Evolutionary conservation across 1,139 yeast genomes (phyloP).

Genomic region (Candida gigantensis): DNA sequence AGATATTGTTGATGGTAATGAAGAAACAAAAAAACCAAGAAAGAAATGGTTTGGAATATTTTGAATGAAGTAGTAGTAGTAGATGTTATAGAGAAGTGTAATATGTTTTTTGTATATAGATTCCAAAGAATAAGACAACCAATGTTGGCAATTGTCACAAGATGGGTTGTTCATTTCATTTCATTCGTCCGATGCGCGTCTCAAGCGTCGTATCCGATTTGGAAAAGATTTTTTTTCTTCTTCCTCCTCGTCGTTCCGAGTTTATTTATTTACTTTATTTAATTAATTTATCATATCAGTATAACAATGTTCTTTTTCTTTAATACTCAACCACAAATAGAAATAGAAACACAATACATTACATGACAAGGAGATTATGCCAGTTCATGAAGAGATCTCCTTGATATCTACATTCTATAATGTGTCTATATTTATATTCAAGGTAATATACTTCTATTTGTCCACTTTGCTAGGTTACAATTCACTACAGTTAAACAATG

Average conservation of each 20-base stretch:
- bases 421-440: constrained; percentile 9
- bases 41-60: constrained; percentile 43
- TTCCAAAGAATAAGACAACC: too few relatives aligned
- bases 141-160: too few relatives aligned
- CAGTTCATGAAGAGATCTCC: constrained; percentile 15
- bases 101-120: neutral
- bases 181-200: too few relatives aligned
- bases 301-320: too few relatives aligned
- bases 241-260: too few relatives aligned
- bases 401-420: constrained; percentile 12
- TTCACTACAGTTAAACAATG: too few relatives aligned
- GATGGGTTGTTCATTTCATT: too few relatives aligned
- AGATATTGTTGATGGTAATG: neutral
- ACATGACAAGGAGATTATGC: constrained; percentile 8
- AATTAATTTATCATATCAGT: neutral
- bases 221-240: neutral
- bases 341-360: neutral
- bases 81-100: neutral
- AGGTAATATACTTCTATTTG: constrained; percentile 9
- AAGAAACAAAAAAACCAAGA: constrained; percentile 10
- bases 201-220: too few relatives aligned
- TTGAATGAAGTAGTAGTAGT: constrained; percentile 12
- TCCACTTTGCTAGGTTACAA: constrained; percentile 7
- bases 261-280: neutral
- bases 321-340: neutral